Base-by-base conservation (phyloP, 1,139 yeast species). In the Yamadazyma diddensiae region DNA sequence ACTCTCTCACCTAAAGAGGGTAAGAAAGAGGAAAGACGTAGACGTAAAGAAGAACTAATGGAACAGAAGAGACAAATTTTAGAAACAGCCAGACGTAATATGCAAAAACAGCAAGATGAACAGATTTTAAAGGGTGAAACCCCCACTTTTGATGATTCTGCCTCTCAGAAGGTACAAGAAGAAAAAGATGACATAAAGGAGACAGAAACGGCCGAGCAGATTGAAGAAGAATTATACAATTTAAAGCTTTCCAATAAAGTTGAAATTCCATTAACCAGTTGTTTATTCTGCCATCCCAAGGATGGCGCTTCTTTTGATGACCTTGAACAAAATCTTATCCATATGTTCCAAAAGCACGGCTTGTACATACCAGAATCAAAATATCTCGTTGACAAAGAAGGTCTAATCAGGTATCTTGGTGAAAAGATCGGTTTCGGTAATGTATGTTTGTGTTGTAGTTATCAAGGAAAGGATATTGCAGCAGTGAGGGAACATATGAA, bases 401-500 rank as follows among this genome's bases (percentile, higher is more conserved):
- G 97, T 0, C 66, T 92, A 33, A 57, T 94, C 25, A 61, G 65
- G 6, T 87, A 86, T 49, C 61, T 94, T 38, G 87, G 84, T 16
- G 95, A 88, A 46, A 82, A 84, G 50, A 77, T 92, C 39, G 87
- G 94, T 9, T 71, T 82, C 29, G 97, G 97, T 27, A 82, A 84
- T 48, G 77, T 84, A 47, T 92, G 99, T 57, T 61, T 92, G 31
- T 75, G 80, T 31, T 92, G 99, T 57, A 68, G 69, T 30, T 94
- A 82, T 55, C 88, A 86, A 57, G 97, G 97, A 6, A 74, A 76
- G 45, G 77, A 79, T 35, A 55, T 90, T 22, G 95, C 86, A 52
- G 86, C 95, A 37, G 92, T 86, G 6, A 79, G 97, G 45, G 94
- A 88, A 26, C 99, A 92, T 56, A 83, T 90, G 87, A 52, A 70